These are phyloP conservation scores for Plectosphaerella cucumerina DNA, from an alignment of 2,329 filamentous ascomycete species.

Conservation along the genomic window DNA sequence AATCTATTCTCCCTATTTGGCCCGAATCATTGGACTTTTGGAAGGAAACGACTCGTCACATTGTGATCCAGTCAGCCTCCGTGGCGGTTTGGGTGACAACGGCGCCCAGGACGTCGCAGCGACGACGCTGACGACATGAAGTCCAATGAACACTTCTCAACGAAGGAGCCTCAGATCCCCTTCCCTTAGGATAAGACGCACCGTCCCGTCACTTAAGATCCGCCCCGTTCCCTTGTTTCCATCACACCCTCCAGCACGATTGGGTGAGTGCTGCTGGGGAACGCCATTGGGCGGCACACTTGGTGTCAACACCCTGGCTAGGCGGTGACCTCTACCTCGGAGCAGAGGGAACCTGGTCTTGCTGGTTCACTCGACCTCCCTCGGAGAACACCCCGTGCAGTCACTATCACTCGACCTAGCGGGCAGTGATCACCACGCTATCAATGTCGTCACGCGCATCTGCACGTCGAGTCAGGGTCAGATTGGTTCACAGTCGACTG, in stretches of 20 bases:
- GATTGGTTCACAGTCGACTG: background rate
- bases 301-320: too few relatives aligned
- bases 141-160: background rate
- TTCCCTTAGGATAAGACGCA: background rate
- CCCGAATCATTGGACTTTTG: background rate
- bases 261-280: background rate
- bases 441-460: background rate
- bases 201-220: background rate
- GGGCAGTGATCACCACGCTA: background rate
- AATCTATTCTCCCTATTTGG: background rate
- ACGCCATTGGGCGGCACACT: background rate
- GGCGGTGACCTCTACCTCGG: too few relatives aligned
- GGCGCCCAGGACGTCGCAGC: too few relatives aligned
- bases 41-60: background rate
- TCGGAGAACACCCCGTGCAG: background rate
- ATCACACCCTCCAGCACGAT: background rate
- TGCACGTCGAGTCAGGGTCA: background rate
- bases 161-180: background rate
- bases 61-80: background rate
- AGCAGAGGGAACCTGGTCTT: too few relatives aligned
- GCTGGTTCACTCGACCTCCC: too few relatives aligned
- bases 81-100: background rate
- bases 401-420: background rate
- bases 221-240: conserved; percentile 1
- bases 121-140: background rate